Percentiles rank a stretch among this genome's conserved stretches.
Conservation (phyloP, 441 rosid genomes). For the Syzygium syzygioides region DNA sequence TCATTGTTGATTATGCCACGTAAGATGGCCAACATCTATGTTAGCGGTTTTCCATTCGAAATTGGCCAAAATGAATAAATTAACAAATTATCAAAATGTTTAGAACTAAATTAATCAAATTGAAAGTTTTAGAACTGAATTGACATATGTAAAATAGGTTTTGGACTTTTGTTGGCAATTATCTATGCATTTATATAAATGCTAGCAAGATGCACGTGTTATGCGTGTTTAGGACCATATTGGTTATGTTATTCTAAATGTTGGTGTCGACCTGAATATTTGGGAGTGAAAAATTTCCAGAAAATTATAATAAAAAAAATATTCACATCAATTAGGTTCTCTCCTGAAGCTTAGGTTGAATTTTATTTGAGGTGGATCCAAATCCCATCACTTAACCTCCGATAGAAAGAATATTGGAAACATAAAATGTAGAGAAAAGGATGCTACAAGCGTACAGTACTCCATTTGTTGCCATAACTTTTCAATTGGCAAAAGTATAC, state of each 20-base stretch:
- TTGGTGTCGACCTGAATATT: not conserved
- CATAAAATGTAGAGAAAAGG: not conserved
- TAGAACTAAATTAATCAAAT: too few species aligned
- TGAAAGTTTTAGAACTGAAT: too few species aligned
- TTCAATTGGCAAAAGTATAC: too few species aligned
- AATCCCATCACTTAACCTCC: not conserved
- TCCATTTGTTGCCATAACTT: too few species aligned
- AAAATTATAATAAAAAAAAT: too few species aligned
- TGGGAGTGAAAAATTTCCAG: not conserved
- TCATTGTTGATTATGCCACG: accelerated
- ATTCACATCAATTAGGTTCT: not conserved
- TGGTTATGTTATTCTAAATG: not conserved
- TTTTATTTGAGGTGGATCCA: not conserved
- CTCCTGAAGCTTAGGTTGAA: not conserved
- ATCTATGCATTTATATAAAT: too few species aligned
- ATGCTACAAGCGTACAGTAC: not conserved
- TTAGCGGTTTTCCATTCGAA: too few species aligned
- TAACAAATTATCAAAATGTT: too few species aligned
- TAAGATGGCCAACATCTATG: too few species aligned
- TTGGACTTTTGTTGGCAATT: too few species aligned
- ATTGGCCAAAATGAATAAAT: not conserved
- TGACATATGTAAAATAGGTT: too few species aligned
- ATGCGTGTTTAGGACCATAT: not conserved
- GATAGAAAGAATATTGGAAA: not conserved
- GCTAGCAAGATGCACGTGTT: too few species aligned